These are phyloP conservation scores for Aspergillus pseudonomiae DNA, from an alignment of 2,329 filamentous ascomycete genomes.

Conservation along the genomic window DNA sequence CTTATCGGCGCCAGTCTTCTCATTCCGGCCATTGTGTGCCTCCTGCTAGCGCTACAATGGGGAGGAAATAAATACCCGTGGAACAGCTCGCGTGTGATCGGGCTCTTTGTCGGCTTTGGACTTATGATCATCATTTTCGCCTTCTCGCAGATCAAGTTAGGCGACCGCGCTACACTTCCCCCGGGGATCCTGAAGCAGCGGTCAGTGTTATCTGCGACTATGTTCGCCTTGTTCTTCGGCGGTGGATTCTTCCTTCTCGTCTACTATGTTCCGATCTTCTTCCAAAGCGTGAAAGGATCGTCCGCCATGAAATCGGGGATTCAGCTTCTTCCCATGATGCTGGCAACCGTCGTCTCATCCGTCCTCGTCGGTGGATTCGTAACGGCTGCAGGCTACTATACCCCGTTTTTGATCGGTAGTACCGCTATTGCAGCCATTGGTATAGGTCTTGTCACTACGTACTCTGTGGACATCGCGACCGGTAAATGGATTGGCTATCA, in stretches of 20 bases:
- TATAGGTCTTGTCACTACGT: constrained; percentile 45
- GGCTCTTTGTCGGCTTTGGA: constrained; percentile 24
- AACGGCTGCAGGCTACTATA: constrained; percentile 43
- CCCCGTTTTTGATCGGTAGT: constrained; percentile 43
- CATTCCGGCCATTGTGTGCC: constrained; percentile 26
- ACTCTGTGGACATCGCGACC: constrained; percentile 34
- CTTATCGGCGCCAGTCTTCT: constrained; percentile 38
- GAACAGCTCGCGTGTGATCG: constrained; percentile 26
- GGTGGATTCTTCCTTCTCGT: constrained; percentile 44
- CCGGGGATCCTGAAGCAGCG: constrained; percentile 54
- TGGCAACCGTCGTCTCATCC: constrained; percentile 39
- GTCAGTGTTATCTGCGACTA: constrained; percentile 36
- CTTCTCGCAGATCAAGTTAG: constrained; percentile 48
- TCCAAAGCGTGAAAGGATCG: constrained; percentile 50
- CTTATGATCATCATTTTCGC: constrained; percentile 47
- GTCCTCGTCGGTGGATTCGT: constrained; percentile 37
- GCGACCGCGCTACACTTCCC: constrained; percentile 55
- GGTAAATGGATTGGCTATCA: constrained; percentile 46
- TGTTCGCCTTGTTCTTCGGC: constrained; percentile 41
- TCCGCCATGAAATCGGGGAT: constrained; percentile 51
- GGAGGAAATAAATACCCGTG: constrained; percentile 27
- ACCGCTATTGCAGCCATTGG: constrained; percentile 42
- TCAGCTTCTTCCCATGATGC: constrained; percentile 43
- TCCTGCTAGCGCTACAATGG: constrained; percentile 29
- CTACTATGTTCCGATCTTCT: constrained; percentile 51